Percentiles rank a stretch among this genome's conserved stretches.
These are phyloP conservation scores for Myxozyma neotropica DNA, from an alignment of 805 yeast species.

Conservation along the genomic window DNA sequence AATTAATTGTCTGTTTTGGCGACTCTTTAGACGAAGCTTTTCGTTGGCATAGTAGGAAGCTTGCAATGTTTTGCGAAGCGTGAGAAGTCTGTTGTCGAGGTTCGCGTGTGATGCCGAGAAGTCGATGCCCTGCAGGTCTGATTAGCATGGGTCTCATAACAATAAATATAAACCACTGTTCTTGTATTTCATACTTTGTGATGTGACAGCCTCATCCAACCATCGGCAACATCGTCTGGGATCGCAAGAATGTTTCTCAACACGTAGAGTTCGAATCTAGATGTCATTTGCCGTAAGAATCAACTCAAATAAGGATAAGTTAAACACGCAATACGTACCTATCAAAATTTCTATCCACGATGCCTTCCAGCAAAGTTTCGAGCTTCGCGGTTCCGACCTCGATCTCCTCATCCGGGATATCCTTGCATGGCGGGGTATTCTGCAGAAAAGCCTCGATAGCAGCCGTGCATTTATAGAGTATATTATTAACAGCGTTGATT, in stretches of 20 bases:
- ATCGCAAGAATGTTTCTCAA: constrained; percentile 73
- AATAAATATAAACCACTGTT: too few relatives aligned
- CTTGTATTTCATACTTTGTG: constrained; percentile 51
- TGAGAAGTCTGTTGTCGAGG: constrained; percentile 23
- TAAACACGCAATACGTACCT: constrained; percentile 41
- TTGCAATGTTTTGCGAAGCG: constrained; percentile 29
- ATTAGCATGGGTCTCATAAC: neutral
- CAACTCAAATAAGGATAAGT: neutral
- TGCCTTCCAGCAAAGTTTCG: constrained; percentile 72
- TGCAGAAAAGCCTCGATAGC: constrained; percentile 71
- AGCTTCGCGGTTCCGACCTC: constrained; percentile 77
- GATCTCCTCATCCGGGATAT: constrained; percentile 43
- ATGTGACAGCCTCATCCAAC: constrained; percentile 69
- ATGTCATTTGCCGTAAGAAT: too few relatives aligned
- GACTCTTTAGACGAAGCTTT: constrained; percentile 13
- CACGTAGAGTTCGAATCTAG: constrained; percentile 69
- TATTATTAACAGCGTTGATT: constrained; percentile 81
- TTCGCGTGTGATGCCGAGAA: constrained; percentile 19
- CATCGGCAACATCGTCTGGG: constrained; percentile 66
- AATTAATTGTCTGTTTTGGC: constrained; percentile 16
- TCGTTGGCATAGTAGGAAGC: constrained; percentile 28
- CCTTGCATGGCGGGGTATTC: constrained; percentile 43
- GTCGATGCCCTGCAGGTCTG: constrained; percentile 19
- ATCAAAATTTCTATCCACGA: constrained; percentile 81
- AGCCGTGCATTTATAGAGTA: constrained; percentile 77